phyloP scores from a whole-genome alignment of 2,329 filamentous ascomycete species.

The Cladosporium cucumerinum region DNA sequence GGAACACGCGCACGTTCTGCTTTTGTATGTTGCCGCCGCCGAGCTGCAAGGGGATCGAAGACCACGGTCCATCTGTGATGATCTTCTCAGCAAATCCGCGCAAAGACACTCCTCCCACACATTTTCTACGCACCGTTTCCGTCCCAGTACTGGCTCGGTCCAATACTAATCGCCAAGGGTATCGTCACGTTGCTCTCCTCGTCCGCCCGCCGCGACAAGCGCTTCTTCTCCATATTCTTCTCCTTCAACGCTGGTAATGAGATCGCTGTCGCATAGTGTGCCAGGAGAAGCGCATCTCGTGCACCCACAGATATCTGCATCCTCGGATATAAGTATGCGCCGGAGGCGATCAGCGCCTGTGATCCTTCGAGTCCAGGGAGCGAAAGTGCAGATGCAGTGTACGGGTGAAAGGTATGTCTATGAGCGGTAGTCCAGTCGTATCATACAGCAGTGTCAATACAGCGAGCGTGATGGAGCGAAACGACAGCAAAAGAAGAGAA shows the following conservation, averaged over 20 bases:
- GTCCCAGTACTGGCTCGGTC: conserved; percentile 39
- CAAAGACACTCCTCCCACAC: background rate
- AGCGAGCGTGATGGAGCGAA: background rate
- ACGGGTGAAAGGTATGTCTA: background rate
- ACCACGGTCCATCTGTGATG: conserved; percentile 34
- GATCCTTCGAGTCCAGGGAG: background rate
- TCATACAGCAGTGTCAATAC: background rate
- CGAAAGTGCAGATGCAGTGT: background rate
- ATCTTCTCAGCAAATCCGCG: background rate
- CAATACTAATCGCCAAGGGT: conserved; percentile 33
- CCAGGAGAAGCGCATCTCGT: background rate
- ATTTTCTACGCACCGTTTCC: conserved; percentile 27
- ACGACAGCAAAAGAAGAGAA: background rate
- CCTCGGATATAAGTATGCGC: background rate
- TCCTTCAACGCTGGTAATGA: conserved; percentile 5
- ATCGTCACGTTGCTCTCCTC: conserved; percentile 21
- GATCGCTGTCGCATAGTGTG: conserved; percentile 8
- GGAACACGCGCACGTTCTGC: conserved; percentile 34
- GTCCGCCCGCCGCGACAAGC: conserved; percentile 12
- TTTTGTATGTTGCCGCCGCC: conserved; percentile 26
- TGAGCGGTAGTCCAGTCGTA: background rate
- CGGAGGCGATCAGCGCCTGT: background rate
- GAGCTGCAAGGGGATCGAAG: conserved; percentile 37
- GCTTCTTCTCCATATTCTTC: background rate
- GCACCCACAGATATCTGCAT: background rate